Evolutionary conservation across 305 asterid genomes (phyloP).

Genomic region (Petunia hybrid): DNA sequence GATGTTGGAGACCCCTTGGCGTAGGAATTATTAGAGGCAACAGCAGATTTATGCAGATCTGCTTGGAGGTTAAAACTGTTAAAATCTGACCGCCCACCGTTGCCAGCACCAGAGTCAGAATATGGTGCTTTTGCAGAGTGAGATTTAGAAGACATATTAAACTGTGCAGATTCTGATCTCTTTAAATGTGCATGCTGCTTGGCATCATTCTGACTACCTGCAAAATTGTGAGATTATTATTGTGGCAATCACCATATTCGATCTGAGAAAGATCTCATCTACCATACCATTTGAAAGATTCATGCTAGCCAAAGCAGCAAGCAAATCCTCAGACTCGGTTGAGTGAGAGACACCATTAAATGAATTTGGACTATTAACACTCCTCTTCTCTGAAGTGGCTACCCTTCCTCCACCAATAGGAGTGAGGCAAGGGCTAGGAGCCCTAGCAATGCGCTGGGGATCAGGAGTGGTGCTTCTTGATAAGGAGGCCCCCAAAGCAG

Average conservation of each 20-base stretch:
- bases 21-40: constrained; percentile 55
- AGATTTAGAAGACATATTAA: constrained; percentile 42
- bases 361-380: constrained; percentile 64
- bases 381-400: constrained; percentile 66
- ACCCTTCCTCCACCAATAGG: constrained; percentile 90
- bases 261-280: constrained; percentile 55
- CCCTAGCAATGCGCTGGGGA: constrained; percentile 79
- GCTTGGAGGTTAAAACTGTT: constrained; percentile 49
- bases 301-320: constrained; percentile 82
- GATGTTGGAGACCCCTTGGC: constrained; percentile 62
- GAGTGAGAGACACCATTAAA: constrained; percentile 64
- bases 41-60: constrained; percentile 57
- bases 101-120: constrained; percentile 51
- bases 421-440: constrained; percentile 90
- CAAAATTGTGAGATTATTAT: constrained; percentile 49
- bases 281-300: constrained; percentile 72
- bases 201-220: constrained; percentile 66
- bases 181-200: constrained; percentile 63
- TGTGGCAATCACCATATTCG: constrained; percentile 62
- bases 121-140: constrained; percentile 44
- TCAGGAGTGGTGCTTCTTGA: constrained; percentile 98
- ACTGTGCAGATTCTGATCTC: constrained; percentile 57
- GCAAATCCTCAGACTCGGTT: constrained; percentile 70
- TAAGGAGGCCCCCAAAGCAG: constrained; percentile 84
- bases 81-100: constrained; percentile 52